Evolutionary conservation across 805 yeast species (phyloP), one percentile per base, ranked within the genome.

Genomic region (Barnettozyma californica): DNA sequence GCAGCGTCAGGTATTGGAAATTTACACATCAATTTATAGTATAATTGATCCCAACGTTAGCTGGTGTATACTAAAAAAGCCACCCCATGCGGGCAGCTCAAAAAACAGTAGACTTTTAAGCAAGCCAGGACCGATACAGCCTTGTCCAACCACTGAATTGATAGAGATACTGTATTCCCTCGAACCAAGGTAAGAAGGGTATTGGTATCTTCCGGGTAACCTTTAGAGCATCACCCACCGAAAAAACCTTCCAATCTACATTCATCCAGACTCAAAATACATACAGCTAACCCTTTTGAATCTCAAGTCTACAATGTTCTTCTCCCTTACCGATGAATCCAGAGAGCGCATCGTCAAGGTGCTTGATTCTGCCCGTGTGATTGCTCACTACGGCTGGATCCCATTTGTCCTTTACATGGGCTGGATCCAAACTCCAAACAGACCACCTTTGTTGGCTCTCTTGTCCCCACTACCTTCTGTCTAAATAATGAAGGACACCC

Each of bases 301-400:
- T 26, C 21, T 29, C 40, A 48, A 57, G 4, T 20, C 23, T 23
- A 35, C 41, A 44, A 72, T 71, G 76, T 65, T 65, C 21, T 63
- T 71, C 47, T 62, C 71, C 51, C 57, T 73, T 45, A 71, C 76
- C 36, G 77, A 73, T 66, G 77, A 73, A 59, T 69, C 76, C 27
- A 73, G 71, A 51, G 99, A 94, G 74, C 89, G 98, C 73, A 79
- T 94, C 68, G 71, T 83, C 66, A 88, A 84, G 68, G 72, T 91
- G 54, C 72, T 90, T 58, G 95, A 87, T 59, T 75, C 88, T 60
- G 82, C 96, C 55, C 87, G 89, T 66, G 86, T 88, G 46, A 77
- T 85, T 62, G 87, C 92, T 50, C 99, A 95, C 71, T 94, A 90
- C 70, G 97, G 98, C 42, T 94, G 96, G 88, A 84, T 94, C 61